These are phyloP conservation scores for Phoenix dactylifera DNA, from an alignment of 176 grass and related monocot species.

Conservation along the genomic window DNA sequence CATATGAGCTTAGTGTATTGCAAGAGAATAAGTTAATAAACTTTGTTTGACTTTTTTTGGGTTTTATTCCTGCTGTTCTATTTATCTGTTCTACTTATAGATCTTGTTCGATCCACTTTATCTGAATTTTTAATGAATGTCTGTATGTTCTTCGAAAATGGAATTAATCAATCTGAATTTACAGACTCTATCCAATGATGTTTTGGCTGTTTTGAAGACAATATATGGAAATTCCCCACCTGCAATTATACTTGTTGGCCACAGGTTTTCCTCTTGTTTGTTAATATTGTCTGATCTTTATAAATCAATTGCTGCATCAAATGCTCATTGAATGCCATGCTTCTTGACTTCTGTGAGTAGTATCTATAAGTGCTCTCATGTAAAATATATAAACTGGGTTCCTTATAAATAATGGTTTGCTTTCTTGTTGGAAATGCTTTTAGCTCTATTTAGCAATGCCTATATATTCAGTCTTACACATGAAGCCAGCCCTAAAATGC, in stretches of 20 bases:
- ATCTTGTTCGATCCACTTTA: neutral
- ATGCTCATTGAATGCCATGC: no score
- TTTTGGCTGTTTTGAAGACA: conserved; percentile 49
- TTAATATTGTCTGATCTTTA: neutral
- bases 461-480: no score
- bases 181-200: conserved; percentile 88
- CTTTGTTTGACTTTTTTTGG: neutral
- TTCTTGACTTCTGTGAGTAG: no score
- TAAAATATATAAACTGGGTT: no score
- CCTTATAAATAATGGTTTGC: no score
- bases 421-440: no score
- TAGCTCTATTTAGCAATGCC: no score
- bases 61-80: conserved; percentile 4
- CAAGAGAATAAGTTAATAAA: neutral
- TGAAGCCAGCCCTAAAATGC: no score
- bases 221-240: conserved; percentile 72
- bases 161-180: conserved; percentile 8
- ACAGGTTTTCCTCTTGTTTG: conserved; percentile 45
- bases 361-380: no score
- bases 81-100: neutral
- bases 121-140: neutral
- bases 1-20: conserved; percentile 5
- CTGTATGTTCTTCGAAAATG: neutral
- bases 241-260: conserved; percentile 93
- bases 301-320: no score